Percentiles rank a stretch among this genome's conserved stretches.
Evolutionary conservation across 805 yeast genomes (phyloP).

Genomic region (Zygosaccharomyces pseudorouxii): DNA sequence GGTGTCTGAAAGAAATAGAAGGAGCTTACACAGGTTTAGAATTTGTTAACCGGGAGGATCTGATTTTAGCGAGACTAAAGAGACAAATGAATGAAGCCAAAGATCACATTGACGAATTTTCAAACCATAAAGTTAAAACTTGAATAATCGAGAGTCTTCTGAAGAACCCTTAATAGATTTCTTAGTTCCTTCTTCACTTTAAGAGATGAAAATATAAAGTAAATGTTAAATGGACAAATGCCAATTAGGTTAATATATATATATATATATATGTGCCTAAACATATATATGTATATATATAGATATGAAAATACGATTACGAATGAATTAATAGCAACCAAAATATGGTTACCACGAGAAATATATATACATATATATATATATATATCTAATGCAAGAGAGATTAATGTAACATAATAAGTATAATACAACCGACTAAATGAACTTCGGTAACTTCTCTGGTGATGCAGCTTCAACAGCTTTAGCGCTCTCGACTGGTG

Average conservation of each 20-base stretch:
- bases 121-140: conserved; percentile 2
- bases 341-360: not conserved
- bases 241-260: too few relatives aligned
- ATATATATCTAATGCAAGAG: conserved; percentile 1
- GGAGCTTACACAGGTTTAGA: conserved; percentile 27
- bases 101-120: not conserved
- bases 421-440: conserved; percentile 20
- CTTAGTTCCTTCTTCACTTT: not conserved
- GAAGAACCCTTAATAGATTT: not conserved
- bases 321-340: not conserved
- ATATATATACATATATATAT: not conserved
- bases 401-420: conserved; percentile 9
- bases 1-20: conserved; percentile 32
- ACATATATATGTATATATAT: not conserved
- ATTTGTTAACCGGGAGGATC: conserved; percentile 20
- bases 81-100: conserved; percentile 7
- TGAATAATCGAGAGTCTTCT: conserved; percentile 4
- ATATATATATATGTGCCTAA: too few relatives aligned
- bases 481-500: conserved; percentile 56
- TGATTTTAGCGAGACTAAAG: conserved; percentile 22
- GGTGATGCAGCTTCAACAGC: conserved; percentile 64
- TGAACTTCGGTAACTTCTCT: conserved; percentile 42
- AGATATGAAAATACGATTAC: not conserved
- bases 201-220: not conserved
- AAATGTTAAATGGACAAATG: not conserved